These are phyloP conservation scores for Pneumocystis oryctolagi DNA, from an alignment of 1,139 yeast species.

Conservation along the genomic window DNA sequence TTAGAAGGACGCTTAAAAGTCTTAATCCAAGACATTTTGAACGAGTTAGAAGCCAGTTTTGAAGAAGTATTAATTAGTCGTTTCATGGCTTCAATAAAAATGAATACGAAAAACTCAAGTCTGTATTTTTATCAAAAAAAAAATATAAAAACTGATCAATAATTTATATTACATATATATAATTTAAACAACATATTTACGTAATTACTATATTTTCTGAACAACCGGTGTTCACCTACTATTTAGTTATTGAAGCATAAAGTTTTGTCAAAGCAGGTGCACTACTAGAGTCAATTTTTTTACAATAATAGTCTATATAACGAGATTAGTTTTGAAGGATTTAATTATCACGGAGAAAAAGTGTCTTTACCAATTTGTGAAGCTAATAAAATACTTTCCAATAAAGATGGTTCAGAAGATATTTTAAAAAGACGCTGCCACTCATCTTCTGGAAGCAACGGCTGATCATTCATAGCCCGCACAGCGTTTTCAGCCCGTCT, in stretches of 20 bases:
- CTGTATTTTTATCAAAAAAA: neutral
- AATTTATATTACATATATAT: neutral
- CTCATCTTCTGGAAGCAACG: slow-evolving; percentile 39
- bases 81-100: neutral
- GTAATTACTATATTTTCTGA: neutral
- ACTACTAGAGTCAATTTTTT: slow-evolving; percentile 18
- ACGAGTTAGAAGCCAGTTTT: neutral
- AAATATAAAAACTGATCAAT: neutral
- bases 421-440: slow-evolving; percentile 55
- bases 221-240: neutral
- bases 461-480: slow-evolving; percentile 41
- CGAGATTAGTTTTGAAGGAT: neutral
- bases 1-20: slow-evolving; percentile 49
- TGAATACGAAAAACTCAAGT: neutral
- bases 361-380: slow-evolving; percentile 55
- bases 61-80: neutral
- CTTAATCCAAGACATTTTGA: neutral
- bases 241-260: slow-evolving; percentile 7
- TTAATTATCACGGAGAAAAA: neutral
- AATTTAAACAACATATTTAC: no score
- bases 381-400: slow-evolving; percentile 55
- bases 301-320: slow-evolving; percentile 16
- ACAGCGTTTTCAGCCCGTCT: slow-evolving; percentile 45
- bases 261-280: slow-evolving; percentile 17
- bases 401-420: slow-evolving; percentile 63